Percentiles rank a stretch among this genome's conserved stretches.
Evolutionary conservation across 1,284 basidiomycete species (phyloP).

Genomic region (Naganishia sp.): DNA sequence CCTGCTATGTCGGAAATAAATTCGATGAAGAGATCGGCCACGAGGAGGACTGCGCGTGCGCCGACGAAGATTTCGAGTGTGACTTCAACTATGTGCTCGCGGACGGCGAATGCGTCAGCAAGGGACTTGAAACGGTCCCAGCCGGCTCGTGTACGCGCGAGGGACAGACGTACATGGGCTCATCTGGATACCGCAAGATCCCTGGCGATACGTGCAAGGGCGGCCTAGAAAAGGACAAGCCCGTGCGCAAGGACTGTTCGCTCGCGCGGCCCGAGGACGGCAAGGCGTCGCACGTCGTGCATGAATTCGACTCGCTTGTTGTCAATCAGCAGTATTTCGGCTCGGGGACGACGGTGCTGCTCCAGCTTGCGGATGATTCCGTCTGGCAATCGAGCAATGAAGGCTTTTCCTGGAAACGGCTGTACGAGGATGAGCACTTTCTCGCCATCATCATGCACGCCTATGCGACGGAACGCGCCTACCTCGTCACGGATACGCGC

Average conservation of each 20-base stretch:
- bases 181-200: slow-evolving; percentile 87
- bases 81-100: slow-evolving; percentile 85
- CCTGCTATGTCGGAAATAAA: slow-evolving; percentile 92
- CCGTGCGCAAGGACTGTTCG: slow-evolving; percentile 71
- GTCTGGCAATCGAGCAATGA: slow-evolving; percentile 95
- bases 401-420: slow-evolving; percentile 83
- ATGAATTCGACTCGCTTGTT: slow-evolving; percentile 70
- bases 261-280: slow-evolving; percentile 74
- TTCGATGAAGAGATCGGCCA: slow-evolving; percentile 79
- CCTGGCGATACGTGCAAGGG: slow-evolving; percentile 86
- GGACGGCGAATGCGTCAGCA: slow-evolving; percentile 71
- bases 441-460: slow-evolving; percentile 83
- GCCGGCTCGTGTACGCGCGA: slow-evolving; percentile 69
- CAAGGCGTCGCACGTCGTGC: slow-evolving; percentile 67
- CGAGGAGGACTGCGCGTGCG: slow-evolving; percentile 81
- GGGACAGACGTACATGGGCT: slow-evolving; percentile 74
- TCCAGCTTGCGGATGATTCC: slow-evolving; percentile 71
- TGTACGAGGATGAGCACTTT: slow-evolving; percentile 65
- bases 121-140: slow-evolving; percentile 82
- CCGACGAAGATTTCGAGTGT: slow-evolving; percentile 88
- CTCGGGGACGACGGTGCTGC: slow-evolving; percentile 71
- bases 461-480: slow-evolving; percentile 77
- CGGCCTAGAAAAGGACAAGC: slow-evolving; percentile 67
- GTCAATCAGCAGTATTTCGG: slow-evolving; percentile 72
- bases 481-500: slow-evolving; percentile 73